Percentiles rank a stretch among this genome's conserved stretches.
Conservation (phyloP, 176 grass and related monocot species). For the Aegilops umbellulata region DNA sequence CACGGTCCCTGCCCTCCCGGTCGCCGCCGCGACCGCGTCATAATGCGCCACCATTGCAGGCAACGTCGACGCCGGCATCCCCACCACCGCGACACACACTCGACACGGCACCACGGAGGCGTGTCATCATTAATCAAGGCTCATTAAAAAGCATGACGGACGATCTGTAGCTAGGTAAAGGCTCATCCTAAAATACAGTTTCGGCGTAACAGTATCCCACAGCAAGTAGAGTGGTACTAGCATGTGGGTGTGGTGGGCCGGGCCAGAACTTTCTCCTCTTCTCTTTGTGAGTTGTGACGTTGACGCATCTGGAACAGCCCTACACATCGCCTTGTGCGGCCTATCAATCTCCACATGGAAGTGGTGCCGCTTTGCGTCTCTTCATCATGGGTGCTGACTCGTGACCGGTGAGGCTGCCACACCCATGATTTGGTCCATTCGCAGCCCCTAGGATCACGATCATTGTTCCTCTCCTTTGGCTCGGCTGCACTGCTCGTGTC, state of each 20-base stretch:
- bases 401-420: neutral
- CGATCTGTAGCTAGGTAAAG: neutral
- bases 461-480: neutral
- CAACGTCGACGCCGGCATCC: neutral
- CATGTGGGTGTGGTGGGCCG: neutral
- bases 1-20: neutral
- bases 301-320: neutral
- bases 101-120: neutral
- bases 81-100: neutral
- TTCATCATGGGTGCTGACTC: neutral
- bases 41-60: neutral
- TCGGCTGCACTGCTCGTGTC: neutral
- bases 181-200: neutral
- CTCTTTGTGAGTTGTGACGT: neutral
- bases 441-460: neutral
- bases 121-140: neutral
- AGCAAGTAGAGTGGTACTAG: no score
- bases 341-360: neutral
- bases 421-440: neutral
- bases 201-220: neutral
- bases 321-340: neutral
- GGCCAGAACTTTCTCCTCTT: neutral
- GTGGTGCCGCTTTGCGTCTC: neutral
- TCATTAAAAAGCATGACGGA: neutral
- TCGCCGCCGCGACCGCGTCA: neutral